Percentiles rank a stretch among this genome's conserved stretches.
Conservation (phyloP, 2,329 filamentous ascomycete species). For the Trichocomaceae sp. region DNA sequence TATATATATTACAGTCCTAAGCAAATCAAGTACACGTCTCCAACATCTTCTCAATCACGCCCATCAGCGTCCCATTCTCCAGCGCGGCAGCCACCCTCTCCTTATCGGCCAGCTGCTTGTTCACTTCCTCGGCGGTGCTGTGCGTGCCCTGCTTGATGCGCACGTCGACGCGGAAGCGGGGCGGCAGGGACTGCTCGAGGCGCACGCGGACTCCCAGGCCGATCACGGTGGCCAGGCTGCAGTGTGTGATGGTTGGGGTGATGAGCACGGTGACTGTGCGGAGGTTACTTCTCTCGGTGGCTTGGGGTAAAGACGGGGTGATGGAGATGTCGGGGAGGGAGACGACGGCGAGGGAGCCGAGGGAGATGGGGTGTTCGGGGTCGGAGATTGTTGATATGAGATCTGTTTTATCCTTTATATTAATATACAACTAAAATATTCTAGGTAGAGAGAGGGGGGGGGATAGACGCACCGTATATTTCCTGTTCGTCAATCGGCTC, state of each 20-base stretch:
- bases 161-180: constrained; percentile 86
- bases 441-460: neutral
- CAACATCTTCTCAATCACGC: constrained; percentile 88
- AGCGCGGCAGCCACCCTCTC: constrained; percentile 90
- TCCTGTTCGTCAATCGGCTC: constrained; percentile 96
- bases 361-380: constrained; percentile 89
- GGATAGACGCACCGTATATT: constrained; percentile 64
- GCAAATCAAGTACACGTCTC: constrained; percentile 55
- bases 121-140: constrained; percentile 87
- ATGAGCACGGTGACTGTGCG: constrained; percentile 77
- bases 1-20: neutral
- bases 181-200: constrained; percentile 82
- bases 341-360: constrained; percentile 89
- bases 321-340: constrained; percentile 93
- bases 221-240: constrained; percentile 92
- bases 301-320: constrained; percentile 55
- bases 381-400: constrained; percentile 92
- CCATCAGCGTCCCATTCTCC: constrained; percentile 85
- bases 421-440: neutral
- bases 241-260: constrained; percentile 95
- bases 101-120: constrained; percentile 94
- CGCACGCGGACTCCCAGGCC: constrained; percentile 87
- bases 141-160: constrained; percentile 95
- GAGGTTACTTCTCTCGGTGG: constrained; percentile 51
- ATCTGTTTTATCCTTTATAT: constrained; percentile 53